Evolutionary conservation across 2,329 filamentous ascomycete genomes (phyloP).

Genomic region (Phialophora tarda): DNA sequence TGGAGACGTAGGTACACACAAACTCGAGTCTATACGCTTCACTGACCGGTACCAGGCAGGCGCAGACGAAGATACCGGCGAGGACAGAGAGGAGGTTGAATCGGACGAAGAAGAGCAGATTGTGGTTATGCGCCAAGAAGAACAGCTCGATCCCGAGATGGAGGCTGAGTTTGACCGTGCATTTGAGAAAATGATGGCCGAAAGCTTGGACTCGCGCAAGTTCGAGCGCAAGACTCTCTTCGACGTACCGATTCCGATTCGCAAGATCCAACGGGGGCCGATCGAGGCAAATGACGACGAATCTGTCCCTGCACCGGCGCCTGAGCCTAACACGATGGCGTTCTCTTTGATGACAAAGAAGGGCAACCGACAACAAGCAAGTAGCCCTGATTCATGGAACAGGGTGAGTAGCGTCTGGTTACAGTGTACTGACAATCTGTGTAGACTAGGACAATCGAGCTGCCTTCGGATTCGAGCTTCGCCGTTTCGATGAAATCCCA

Average conservation of each 20-base stretch:
- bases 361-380: conserved; percentile 90
- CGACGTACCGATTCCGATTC: conserved; percentile 95
- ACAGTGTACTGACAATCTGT: conserved; percentile 26
- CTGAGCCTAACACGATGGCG: conserved; percentile 74
- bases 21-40: not conserved
- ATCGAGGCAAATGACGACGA: conserved; percentile 48
- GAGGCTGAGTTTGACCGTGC: conserved; percentile 98
- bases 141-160: conserved; percentile 87
- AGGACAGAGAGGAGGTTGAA: conserved; percentile 49
- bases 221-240: conserved; percentile 94
- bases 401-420: not conserved
- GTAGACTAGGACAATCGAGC: conserved; percentile 86
- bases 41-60: conserved; percentile 45
- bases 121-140: conserved; percentile 86
- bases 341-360: conserved; percentile 96
- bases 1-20: conserved; percentile 46
- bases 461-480: conserved; percentile 86
- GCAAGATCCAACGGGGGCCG: conserved; percentile 67
- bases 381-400: conserved; percentile 32
- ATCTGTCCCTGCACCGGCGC: conserved; percentile 34
- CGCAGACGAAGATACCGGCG: conserved; percentile 47
- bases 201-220: conserved; percentile 93
- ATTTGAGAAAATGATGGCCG: conserved; percentile 97
- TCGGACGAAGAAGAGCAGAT: conserved; percentile 85
- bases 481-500: conserved; percentile 95